Conservation (phyloP, 2,329 filamentous ascomycete genomes). For the Arthrobotrys megalospora region DNA sequence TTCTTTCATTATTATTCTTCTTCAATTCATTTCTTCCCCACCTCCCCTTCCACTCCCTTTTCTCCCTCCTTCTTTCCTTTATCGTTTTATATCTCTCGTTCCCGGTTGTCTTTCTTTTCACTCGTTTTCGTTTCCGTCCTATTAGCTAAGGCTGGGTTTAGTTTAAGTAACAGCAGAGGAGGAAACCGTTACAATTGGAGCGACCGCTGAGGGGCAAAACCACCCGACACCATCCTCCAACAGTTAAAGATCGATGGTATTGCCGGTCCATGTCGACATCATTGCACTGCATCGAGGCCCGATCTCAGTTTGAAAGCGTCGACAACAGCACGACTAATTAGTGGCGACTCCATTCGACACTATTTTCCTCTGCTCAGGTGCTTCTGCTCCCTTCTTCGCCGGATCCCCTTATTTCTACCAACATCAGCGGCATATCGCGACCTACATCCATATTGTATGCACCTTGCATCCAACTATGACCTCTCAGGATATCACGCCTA, state of each 20-base stretch:
- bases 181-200: conserved; percentile 5
- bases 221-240: conserved; percentile 16
- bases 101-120: conserved; percentile 7
- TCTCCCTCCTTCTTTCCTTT: conserved; percentile 19
- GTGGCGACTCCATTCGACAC: neutral
- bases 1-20: conserved; percentile 2
- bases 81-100: conserved; percentile 23
- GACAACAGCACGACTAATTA: neutral
- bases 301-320: conserved; percentile 15
- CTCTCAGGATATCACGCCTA: conserved; percentile 15
- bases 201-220: conserved; percentile 37
- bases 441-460: neutral
- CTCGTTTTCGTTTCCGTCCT: conserved; percentile 24
- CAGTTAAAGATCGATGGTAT: conserved; percentile 17
- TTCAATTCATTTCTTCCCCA: conserved; percentile 29
- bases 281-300: conserved; percentile 12
- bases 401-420: neutral
- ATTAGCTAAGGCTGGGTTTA: conserved; percentile 8
- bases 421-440: neutral
- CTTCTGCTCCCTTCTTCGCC: neutral
- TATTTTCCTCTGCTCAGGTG: neutral
- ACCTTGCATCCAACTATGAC: conserved; percentile 26
- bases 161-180: neutral
- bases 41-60: conserved; percentile 4
- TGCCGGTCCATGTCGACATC: conserved; percentile 12